Evolutionary conservation across 768 basidiomycete genomes (phyloP), one percentile per base, ranked within the genome.

Genomic region (Pisolithus marmoratus): DNA sequence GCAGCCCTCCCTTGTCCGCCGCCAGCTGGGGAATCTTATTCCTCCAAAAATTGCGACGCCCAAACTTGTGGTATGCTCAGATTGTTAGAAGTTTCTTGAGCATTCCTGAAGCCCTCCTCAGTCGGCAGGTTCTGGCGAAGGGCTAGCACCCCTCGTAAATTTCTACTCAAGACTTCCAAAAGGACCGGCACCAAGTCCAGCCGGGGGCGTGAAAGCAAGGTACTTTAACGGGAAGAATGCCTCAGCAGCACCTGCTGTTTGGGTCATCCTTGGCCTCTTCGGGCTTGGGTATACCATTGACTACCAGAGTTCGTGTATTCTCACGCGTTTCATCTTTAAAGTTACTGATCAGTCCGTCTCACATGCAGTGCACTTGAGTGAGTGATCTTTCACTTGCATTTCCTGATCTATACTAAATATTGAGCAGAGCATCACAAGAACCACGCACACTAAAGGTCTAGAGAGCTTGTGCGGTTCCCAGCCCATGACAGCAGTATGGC

Each of bases 151-250:
- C 29, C 86, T 97, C 65, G 92, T 96, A 57, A 84, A 91, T 60
- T 97, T 96, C 73, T 98, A 98, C 78, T 93, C 90, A 54, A 94
- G 92, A 72, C 82, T 98, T 46, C 95, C 94, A 58, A 97, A 97
- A 70, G 94, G 94, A 43, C 74, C 82, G 38, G 80, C 83, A 34
- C 75, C 89, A 17, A 65, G 76, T 37, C 73, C 82, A 19, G 73
- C 77, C 49, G 72, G 72, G 50, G 90, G 92, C 20, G 74, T 95
- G 63, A 88, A 89, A 70, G 88, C 71, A n/a, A 76, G 84, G 42
- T 90, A 77, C 72, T 93, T 94, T 70, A 82, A 78, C 59, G 94
- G 91, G 56, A 82, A 83, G 72, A 95, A 91, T 69, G 94, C 91
- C 38, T 86, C 84, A 1, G 86, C 80, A 23, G 76, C 73, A 41